Base-by-base conservation (phyloP, 148 eudicot species). In the Spergularia bocconei region DNA sequence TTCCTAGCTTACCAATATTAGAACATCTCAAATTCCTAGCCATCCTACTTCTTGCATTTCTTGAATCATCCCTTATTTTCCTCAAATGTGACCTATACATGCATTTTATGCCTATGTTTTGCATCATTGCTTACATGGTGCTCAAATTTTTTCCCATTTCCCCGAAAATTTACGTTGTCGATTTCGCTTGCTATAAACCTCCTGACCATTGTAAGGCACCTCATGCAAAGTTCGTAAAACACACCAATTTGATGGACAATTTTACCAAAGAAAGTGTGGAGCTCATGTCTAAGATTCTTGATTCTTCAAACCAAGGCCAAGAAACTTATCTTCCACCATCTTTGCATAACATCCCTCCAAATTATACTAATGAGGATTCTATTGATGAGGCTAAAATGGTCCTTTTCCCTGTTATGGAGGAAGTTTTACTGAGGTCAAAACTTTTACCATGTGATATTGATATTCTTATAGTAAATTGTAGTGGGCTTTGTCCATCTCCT, bases 381-480 rank as follows among this genome's bases (percentile, higher is more conserved):
- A 82, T 80, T 7, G 64, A 80, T 17, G 98, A 93, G 76, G 88
- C 71, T 72, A 84, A 85, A 25, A 87, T 91, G 87, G 87, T 85
- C 53, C 84, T 91, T 38, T 93, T 91, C 71, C 87, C 88, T 0
- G 81, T 87, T 9, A 77, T 93, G 62, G 84, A 91, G 60, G 84
- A 88, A 72, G 93, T 93, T 39, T 71, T 93, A 38, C 15, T 70
- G n/a, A 91, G 84, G 77, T 81, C 90, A n/a, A 79, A 79, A 0
- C 41, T 83, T 25, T 61, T 83, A 1, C 83, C 96, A 15, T 76
- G 33, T 2, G 92, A 89, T 1, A 81, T 93, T 60, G 92, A 93
- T 69, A 72, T 93, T 7, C 88, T 93, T 11, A 85, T 93, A 0
- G 86, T 91, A 15, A 93, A 93, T 75, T 91, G 92, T 82, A 91